Conservation (phyloP, 2,329 filamentous ascomycete genomes). For the Zymoseptoria tritici region DNA sequence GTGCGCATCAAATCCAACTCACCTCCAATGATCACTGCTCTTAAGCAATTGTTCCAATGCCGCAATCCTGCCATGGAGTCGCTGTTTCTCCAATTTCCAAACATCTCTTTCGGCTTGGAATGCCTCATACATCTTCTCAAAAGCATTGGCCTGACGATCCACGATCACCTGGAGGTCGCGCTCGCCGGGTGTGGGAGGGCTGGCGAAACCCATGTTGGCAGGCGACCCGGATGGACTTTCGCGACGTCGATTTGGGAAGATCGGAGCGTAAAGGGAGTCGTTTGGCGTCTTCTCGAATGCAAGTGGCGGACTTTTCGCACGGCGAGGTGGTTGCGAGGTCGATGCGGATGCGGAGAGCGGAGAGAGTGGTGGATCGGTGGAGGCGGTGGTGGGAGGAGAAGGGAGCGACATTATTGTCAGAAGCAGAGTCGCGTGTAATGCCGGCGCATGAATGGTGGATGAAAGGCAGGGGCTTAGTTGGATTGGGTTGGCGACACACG, state of each 20-base stretch:
- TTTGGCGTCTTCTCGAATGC: constrained; percentile 31
- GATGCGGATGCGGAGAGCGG: constrained; percentile 1
- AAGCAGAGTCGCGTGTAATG: not conserved
- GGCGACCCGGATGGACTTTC: constrained; percentile 7
- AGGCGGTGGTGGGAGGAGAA: not conserved
- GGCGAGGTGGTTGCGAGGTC: constrained; percentile 5
- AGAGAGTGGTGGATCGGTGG: not conserved
- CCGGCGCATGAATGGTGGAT: not conserved
- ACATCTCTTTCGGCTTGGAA: constrained; percentile 30
- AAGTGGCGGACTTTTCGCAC: constrained; percentile 29
- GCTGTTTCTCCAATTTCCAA: constrained; percentile 28
- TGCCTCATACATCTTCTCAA: constrained; percentile 27
- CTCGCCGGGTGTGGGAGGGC: constrained; percentile 13
- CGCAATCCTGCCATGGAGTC: constrained; percentile 28
- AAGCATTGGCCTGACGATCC: constrained; percentile 28
- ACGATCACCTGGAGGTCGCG: constrained; percentile 27
- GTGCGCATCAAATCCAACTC: too few species aligned
- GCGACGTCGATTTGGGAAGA: constrained; percentile 4
- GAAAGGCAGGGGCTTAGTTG: not conserved
- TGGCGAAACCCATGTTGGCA: constrained; percentile 18
- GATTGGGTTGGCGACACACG: not conserved
- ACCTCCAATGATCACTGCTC: constrained; percentile 30
- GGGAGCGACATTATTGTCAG: not conserved
- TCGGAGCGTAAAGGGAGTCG: constrained; percentile 27
- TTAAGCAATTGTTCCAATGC: constrained; percentile 29